Percentiles rank a stretch among this genome's conserved stretches.
These are phyloP conservation scores for Globisporangium perplexum DNA, from an alignment of 352 stramenopile species.

Conservation along the genomic window DNA sequence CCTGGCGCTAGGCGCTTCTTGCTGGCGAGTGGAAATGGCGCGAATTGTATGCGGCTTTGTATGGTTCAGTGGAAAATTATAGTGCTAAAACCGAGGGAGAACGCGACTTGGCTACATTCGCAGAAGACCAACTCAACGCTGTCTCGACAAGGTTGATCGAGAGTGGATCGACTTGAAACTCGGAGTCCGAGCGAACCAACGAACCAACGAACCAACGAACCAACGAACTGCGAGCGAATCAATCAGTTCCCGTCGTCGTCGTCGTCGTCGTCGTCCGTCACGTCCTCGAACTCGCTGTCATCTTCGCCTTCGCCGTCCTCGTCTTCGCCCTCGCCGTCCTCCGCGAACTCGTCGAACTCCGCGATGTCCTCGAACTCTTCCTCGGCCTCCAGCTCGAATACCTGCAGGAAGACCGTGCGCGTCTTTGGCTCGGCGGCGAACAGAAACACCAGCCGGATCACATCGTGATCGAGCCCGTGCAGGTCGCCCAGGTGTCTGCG, in stretches of 20 bases:
- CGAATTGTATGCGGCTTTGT: background rate
- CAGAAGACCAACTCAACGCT: too few species aligned
- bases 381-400: constrained; percentile 2
- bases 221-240: background rate
- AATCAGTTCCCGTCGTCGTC: background rate
- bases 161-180: too few species aligned
- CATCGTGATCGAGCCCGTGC: background rate
- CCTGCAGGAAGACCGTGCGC: constrained; percentile 12
- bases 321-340: background rate
- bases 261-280: constrained; percentile 1
- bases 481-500: background rate
- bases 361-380: constrained; percentile 1
- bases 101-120: too few species aligned
- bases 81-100: background rate
- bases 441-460: constrained; percentile 4
- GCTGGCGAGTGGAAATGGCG: background rate
- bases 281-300: background rate
- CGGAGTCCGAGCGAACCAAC: too few species aligned
- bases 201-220: too few species aligned
- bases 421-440: constrained; percentile 22
- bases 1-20: background rate
- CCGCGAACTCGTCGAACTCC: background rate
- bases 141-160: too few species aligned
- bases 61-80: background rate
- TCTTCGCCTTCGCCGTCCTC: background rate